Base-by-base conservation (phyloP, 2,329 filamentous ascomycete genomes). In the Pseudocercospora vitis region DNA sequence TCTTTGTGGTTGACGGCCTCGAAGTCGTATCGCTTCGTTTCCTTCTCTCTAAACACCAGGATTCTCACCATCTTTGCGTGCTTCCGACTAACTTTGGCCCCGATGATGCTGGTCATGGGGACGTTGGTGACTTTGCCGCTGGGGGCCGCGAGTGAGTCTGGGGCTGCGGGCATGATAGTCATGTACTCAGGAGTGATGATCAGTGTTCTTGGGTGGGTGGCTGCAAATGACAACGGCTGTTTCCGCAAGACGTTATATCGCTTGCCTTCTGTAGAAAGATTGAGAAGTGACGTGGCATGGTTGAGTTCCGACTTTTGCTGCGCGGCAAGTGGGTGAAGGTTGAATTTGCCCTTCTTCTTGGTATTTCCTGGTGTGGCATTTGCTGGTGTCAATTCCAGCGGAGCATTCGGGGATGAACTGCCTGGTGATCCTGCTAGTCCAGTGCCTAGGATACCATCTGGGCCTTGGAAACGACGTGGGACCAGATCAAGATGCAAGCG, bases 121-220 rank as follows among this genome's bases (percentile, higher is more conserved):
- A 92, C 87, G 33, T 88, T 90, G 2, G 88, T 91, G 8, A 83
- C 81, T 67, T 87, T 88, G 31, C 85, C 84, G 7, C 80, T 80
- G 33, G 48, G 60, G 24, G 40, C 60, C 59, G 12, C 65, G 61
- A 39, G 55, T 29, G 42, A 65, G 33, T 67, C 68, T 1, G 64
- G 64, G 21, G 75, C 73, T 4, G 73, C 73, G 2, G 89, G 88
- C 80, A 90, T 86, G 63, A 95, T 90, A 71, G 92, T 88, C 57
- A 95, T 83, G 69, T 91, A 94, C 69, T 95, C 89, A 55, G 88
- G 88, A 63, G 92, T 89, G 60, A 95, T 89, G 42, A 87, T 84
- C 35, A 94, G 76, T 7, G 89, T 82, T 53, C 88, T 83, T 63
- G 91, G 87, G 56, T 88, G 88, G 65, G 87, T 81, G 3, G 83